Evolutionary conservation across 164 flowering plant species (phyloP).

Genomic region (Taxillus chinensis): DNA sequence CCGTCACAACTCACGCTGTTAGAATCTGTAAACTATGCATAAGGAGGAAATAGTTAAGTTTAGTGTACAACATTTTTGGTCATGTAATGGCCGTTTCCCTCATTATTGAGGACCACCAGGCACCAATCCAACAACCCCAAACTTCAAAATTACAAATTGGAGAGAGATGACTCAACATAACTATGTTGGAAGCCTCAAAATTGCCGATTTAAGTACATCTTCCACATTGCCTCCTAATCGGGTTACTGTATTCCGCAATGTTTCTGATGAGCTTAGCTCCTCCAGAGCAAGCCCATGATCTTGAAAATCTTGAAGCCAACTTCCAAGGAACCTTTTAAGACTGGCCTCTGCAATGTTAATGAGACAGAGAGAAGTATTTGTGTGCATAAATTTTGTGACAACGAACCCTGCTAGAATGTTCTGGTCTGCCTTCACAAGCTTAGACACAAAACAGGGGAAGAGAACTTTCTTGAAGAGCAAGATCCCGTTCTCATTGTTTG

Average conservation of each 20-base stretch:
- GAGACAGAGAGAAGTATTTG: constrained; percentile 56
- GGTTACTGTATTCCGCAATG: constrained; percentile 32
- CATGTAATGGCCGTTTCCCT: no score
- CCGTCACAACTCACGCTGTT: no score
- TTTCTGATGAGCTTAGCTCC: constrained; percentile 12
- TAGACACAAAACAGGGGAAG: constrained; percentile 66
- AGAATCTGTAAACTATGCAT: no score
- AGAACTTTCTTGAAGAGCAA: constrained; percentile 36
- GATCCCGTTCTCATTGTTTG: constrained; percentile 6
- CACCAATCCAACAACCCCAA: no score
- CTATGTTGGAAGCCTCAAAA: constrained; percentile 26
- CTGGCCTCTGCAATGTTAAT: constrained; percentile 69
- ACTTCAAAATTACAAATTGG: no score
- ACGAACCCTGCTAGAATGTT: constrained; percentile 70
- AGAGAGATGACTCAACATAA: no score
- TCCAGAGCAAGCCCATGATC: constrained; percentile 12
- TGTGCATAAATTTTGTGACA: constrained; percentile 67
- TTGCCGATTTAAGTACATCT: constrained; percentile 39
- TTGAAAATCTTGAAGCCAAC: constrained; percentile 25
- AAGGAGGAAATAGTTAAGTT: no score
- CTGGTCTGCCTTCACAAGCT: constrained; percentile 73
- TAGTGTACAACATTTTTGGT: no score
- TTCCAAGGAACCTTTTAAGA: constrained; percentile 47
- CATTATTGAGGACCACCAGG: no score
- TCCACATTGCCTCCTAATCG: constrained; percentile 33